Evolutionary conservation across 805 yeast genomes (phyloP), one percentile per base, ranked within the genome.

Genomic region (Candida chauliodis): DNA sequence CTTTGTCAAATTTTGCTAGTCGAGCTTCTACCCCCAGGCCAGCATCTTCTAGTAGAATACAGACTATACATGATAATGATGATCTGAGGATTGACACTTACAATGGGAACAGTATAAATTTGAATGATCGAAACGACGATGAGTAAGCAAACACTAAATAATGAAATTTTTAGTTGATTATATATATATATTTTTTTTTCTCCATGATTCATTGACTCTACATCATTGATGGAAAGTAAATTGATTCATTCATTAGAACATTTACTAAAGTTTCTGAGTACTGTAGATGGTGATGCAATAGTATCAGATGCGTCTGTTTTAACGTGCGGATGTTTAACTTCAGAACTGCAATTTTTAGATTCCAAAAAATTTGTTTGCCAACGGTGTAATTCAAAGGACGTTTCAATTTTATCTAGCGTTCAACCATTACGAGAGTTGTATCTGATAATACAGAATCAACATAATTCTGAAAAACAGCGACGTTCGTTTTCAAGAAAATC

Each of bases 281-380:
- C 10, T 26, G 38, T 14, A 21, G 7, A 34, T 1, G n/a, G n/a
- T n/a, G 10, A 21, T 21, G 9, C 7, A 21, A 21, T 58, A 2
- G 56, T 59, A 5, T 19, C 52, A 2, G 73, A 68, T 44, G 56
- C 63, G 4, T 51, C 61, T 11, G 59, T 66, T 10, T 53, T 68
- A n/a, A 49, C 59, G 3, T 68, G 73, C 47, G 73, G 73, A 2
- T 68, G 73, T 46, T 48, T 68, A 20, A 60, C 54, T 2, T 63
- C 70, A 2, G 72, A 67, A 42, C 36, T 52, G 0, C 46, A 33
- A 15, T 66, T 66, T 37, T 17, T 18, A 9, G 21, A 19, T n/a
- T 26, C 19, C 15, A 15, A 11, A 3, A 13, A 38, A 1, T 34
- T 41, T 2, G 21, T 15, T 1, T 66, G 71, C 37, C 59, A 59